Evolutionary conservation across 1,139 yeast genomes (phyloP).

Genomic region (Pneumocystis wakefieldiae): DNA sequence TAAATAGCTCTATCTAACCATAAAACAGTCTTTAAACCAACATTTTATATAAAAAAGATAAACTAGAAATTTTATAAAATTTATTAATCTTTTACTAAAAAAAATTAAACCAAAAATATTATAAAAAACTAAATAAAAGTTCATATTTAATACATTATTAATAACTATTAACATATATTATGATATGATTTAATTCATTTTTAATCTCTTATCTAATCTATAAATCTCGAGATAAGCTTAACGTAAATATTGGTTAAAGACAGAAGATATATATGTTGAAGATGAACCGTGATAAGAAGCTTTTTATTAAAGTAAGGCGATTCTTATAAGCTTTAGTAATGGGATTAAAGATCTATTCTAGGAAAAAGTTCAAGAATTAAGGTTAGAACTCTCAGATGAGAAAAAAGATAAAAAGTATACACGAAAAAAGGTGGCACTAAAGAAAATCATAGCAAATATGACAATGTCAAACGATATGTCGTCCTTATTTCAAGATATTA

Average conservation of each 20-base stretch:
- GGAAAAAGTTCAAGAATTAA: slow-evolving; percentile 39
- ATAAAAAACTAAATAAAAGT: too few species aligned
- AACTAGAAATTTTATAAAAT: not conserved
- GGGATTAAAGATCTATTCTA: slow-evolving; percentile 5
- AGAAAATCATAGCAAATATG: slow-evolving; percentile 68
- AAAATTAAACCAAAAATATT: too few species aligned
- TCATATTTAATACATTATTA: too few species aligned
- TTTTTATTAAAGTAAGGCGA: not conserved
- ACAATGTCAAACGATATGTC: slow-evolving; percentile 75
- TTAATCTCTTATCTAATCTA: too few species aligned
- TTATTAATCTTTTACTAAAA: too few species aligned
- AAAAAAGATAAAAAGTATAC: slow-evolving; percentile 34
- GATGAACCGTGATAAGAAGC: not conserved
- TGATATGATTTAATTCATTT: too few species aligned
- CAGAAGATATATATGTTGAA: not conserved
- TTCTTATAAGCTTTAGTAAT: not conserved
- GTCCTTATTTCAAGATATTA: slow-evolving; percentile 48
- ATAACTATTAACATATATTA: too few species aligned
- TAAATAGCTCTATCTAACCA: not conserved
- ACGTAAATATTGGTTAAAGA: not conserved
- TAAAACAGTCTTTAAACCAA: not conserved
- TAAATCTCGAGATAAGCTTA: too few species aligned
- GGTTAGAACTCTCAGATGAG: slow-evolving; percentile 41
- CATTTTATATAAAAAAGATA: not conserved
- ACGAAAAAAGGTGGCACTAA: slow-evolving; percentile 46